Percentiles rank a stretch among this genome's conserved stretches.
These are phyloP conservation scores for Juglanconis juglandina DNA, from an alignment of 2,329 filamentous ascomycete genomes.

Conservation along the genomic window DNA sequence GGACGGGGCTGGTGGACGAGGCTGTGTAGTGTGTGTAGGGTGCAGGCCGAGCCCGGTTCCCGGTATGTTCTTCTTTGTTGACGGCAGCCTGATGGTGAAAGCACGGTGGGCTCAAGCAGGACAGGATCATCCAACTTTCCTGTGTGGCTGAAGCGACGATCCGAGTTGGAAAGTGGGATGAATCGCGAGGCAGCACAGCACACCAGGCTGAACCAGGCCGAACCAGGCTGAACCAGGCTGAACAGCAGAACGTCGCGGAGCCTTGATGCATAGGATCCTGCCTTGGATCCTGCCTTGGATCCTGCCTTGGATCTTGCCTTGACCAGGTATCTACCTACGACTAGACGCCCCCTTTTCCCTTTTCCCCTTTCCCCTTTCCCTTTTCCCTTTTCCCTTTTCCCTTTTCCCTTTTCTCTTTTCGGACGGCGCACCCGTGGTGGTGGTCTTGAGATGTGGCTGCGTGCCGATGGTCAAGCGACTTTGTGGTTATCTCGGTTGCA, in stretches of 20 bases:
- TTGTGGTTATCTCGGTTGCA: neutral
- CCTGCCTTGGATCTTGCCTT: neutral
- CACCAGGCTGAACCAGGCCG: neutral
- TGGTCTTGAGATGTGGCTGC: neutral
- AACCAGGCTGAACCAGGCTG: too few relatives aligned
- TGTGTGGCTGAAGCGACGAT: neutral
- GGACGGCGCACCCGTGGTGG: neutral
- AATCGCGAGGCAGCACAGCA: neutral
- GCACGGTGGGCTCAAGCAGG: neutral
- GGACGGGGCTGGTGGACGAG: slow-evolving; percentile 6
- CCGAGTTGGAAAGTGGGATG: neutral
- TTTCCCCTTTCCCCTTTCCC: neutral
- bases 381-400: neutral
- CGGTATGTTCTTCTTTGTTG: neutral
- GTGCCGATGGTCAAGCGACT: neutral
- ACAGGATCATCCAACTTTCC: neutral
- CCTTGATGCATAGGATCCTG: neutral
- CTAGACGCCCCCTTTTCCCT: too few relatives aligned
- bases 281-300: neutral
- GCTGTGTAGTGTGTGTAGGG: slow-evolving; percentile 1
- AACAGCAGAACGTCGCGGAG: neutral
- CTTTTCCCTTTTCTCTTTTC: neutral
- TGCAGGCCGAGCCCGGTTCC: neutral
- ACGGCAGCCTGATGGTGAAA: neutral
- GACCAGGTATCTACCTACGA: neutral